Evolutionary conservation across 2,329 filamentous ascomycete genomes (phyloP), one percentile per base, ranked within the genome.

Genomic region (Diaporthe helianthi): DNA sequence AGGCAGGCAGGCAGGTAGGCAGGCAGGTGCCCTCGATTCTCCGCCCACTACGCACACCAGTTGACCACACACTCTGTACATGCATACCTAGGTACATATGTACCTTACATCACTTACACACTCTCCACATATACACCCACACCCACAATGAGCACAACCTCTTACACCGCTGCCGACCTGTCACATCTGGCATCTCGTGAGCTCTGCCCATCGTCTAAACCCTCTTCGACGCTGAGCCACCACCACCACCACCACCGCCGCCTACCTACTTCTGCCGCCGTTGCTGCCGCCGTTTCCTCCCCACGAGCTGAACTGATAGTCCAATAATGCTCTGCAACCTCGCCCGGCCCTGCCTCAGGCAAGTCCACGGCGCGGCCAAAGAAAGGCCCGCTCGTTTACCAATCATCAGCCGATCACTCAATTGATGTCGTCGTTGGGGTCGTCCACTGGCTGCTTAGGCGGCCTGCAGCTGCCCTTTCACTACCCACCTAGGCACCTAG

Each of bases 11-110:
- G 19, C 36, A 38, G 36, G 19, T 17, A 61, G 31, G n/a, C 53
- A 55, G 36, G 24, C 22, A 26, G 44, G 52, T 67, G 65, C 65
- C 65, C 54, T 58, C 41, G 58, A 63, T 49, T 63, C 58, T 63
- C 2, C 29, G 58, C 58, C 58, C 58, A 63, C 29, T n/a, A 58
- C 29, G 22, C 49, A 36, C 15, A 65, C 47, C 41, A 19, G 15
- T 6, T 17, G 26, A 38, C 19, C 15, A 9, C n/a, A 6, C 31
- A 33, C 29, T 12, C 51, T n/a, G 31, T 26, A 29, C 15, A 22
- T 8, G 31, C 22, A 65, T 12, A 47, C 26, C 4, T 36, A 36
- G 12, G 5, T 5, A 38, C 36, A n/a, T n/a, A n/a, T n/a, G n/a
- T 41, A 65, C 46, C 26, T 31, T 38, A n/a, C 31, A n/a, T n/a